Evolutionary conservation across 352 stramenopile species (phyloP), one percentile per base, ranked within the genome.

Genomic region (Peronospora farinosa): DNA sequence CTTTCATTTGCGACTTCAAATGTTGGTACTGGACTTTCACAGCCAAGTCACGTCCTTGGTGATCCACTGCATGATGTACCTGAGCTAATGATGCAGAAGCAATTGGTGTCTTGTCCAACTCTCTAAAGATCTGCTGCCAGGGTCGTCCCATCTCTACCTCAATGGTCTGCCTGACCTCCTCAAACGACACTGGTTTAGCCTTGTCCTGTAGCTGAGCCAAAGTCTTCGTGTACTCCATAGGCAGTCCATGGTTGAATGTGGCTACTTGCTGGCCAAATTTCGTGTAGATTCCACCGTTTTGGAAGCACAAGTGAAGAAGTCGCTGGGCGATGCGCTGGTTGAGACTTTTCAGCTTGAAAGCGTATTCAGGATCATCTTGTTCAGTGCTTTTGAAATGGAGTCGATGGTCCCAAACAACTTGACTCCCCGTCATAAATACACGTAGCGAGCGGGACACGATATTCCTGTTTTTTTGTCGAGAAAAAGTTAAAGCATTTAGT

Each of bases 221-320:
- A 28, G 84, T 89, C 30, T 90, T 62, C 12, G 96, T 97, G 71
- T 96, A 98, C 69, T 98, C 92, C 30, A 74, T 73, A 11, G 96
- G 96, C 17, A 98, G 65, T 8, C 97, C 75, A 60, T 98, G 89
- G 65, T 98, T 97, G 40, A 98, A 85, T 56, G 97, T 97, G 5
- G 95, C 89, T 13, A 99, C 56, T 62, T 98, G 95, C 72, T 99
- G 96, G 7, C 95, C 96, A 7, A 98, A 88, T 67, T 99, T 99
- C 44, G 97, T 97, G 77, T 98, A 98, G 12, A 98, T 91, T 40
- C 96, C 95, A 31, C 83, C 89, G 66, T 99, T 99, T 4, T 69
- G 58, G 45, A 86, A 86, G 63, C 92, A 98, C 40, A 98, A 61
- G 12, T 86, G 28, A 13, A 97, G 64, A 12, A 99, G 65, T 28